Evolutionary conservation across 192 early-diverging fungal genomes (phyloP).

Genomic region (Coemansia aciculifera): DNA sequence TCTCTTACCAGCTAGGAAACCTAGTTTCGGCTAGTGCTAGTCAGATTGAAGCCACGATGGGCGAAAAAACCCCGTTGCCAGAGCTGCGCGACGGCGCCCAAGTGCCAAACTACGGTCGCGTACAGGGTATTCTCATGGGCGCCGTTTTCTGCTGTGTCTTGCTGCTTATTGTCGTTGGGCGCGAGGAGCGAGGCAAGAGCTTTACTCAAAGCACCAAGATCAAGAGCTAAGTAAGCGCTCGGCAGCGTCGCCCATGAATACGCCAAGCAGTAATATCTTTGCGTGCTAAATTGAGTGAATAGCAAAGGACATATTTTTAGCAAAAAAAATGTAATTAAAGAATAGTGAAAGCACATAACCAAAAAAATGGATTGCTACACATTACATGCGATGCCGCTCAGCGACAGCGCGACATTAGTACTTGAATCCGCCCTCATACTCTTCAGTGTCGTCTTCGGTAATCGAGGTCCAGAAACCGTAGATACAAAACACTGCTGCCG

Average conservation of each 20-base stretch:
- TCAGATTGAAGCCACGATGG: conserved; percentile 60
- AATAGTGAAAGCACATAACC: neutral
- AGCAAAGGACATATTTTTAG: neutral
- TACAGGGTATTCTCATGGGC: conserved; percentile 65
- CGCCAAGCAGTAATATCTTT: neutral
- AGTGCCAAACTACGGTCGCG: conserved; percentile 54
- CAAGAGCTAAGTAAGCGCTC: neutral
- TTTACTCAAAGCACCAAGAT: conserved; percentile 33
- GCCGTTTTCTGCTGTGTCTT: conserved; percentile 49
- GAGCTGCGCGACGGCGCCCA: conserved; percentile 47
- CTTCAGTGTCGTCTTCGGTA: conserved; percentile 56
- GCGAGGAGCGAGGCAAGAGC: conserved; percentile 58
- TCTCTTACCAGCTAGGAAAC: conserved; percentile 77
- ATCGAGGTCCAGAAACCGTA: conserved; percentile 61
- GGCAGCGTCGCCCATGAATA: neutral
- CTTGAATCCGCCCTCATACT: conserved; percentile 50
- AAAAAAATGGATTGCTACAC: neutral
- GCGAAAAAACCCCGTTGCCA: conserved; percentile 55
- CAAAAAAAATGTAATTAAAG: neutral
- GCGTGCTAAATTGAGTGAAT: neutral
- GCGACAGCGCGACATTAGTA: conserved; percentile 20
- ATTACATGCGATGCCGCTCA: neutral
- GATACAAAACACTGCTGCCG: conserved; percentile 43
- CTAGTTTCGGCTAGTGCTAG: conserved; percentile 61
- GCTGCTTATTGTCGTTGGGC: conserved; percentile 55